phyloP scores from a whole-genome alignment of 1,139 yeast species.

The Wickerhamomyces sp. region DNA sequence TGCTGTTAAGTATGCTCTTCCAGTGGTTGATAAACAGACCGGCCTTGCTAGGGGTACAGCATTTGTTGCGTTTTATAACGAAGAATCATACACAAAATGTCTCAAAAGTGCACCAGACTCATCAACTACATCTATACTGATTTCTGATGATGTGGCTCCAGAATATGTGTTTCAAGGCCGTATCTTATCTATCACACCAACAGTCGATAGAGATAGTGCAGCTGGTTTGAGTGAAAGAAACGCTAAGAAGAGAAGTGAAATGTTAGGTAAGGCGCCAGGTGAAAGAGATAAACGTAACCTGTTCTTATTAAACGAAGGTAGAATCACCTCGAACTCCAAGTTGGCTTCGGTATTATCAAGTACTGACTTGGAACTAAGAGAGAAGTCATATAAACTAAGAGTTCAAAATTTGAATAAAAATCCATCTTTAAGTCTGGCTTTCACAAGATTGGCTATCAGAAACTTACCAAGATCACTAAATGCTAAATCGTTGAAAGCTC shows the following conservation, averaged over 20 bases:
- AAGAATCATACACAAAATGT: constrained; percentile 64
- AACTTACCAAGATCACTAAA: constrained; percentile 92
- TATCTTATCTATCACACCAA: constrained; percentile 73
- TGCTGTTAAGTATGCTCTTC: constrained; percentile 84
- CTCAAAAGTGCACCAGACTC: constrained; percentile 72
- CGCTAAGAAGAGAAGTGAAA: constrained; percentile 66
- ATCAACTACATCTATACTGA: constrained; percentile 72
- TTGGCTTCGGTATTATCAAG: constrained; percentile 65
- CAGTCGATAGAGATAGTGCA: constrained; percentile 90
- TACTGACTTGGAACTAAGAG: constrained; percentile 82
- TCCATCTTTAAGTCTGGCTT: constrained; percentile 83
- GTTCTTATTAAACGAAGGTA: constrained; percentile 88
- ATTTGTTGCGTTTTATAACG: constrained; percentile 75
- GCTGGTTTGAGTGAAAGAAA: constrained; percentile 67
- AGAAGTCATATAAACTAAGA: constrained; percentile 80
- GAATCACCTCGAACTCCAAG: constrained; percentile 77
- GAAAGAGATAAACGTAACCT: constrained; percentile 82
- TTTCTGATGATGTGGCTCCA: constrained; percentile 89
- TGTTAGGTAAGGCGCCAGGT: constrained; percentile 74
- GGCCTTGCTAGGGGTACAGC: constrained; percentile 94
- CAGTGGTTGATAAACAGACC: constrained; percentile 82
- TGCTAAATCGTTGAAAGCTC: constrained; percentile 80
- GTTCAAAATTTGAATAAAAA: constrained; percentile 87
- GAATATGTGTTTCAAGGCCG: constrained; percentile 92
- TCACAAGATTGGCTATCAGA: constrained; percentile 91